Percentiles rank a stretch among this genome's conserved stretches.
Conservation (phyloP, 2,329 filamentous ascomycete species). For the Xylariales sp. region DNA sequence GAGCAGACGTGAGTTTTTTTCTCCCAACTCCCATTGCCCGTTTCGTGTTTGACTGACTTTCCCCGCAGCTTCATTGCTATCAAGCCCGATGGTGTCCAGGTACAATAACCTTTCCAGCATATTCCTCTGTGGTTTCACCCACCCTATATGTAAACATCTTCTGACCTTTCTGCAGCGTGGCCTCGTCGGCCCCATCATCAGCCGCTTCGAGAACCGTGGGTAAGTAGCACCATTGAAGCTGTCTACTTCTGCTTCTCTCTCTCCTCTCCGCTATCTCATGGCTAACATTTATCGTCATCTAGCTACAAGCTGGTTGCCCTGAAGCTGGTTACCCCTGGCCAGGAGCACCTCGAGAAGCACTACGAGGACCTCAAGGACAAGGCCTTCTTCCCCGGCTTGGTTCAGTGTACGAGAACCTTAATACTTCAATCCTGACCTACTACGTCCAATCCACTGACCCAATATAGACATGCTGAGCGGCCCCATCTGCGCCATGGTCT, state of each 20-base stretch:
- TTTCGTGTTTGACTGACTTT: too few species aligned
- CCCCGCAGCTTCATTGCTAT: conserved; percentile 99
- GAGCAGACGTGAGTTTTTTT: conserved; percentile 24
- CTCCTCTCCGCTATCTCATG: background rate
- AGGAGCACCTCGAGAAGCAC: conserved; percentile 98
- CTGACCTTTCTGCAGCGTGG: conserved; percentile 80
- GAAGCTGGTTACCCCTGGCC: conserved; percentile 85
- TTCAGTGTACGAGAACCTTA: conserved; percentile 89
- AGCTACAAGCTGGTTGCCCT: conserved; percentile 98
- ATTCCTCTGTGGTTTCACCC: too few species aligned
- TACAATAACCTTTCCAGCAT: too few species aligned
- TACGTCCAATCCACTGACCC: too few species aligned
- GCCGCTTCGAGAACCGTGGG: conserved; percentile 96
- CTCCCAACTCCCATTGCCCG: background rate
- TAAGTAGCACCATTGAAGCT: conserved; percentile 48
- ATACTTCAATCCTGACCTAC: too few species aligned
- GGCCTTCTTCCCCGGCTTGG: conserved; percentile 94
- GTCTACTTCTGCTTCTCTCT: too few species aligned
- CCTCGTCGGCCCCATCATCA: conserved; percentile 96
- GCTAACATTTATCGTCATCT: background rate
- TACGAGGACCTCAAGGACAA: conserved; percentile 86
- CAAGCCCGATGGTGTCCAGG: conserved; percentile 99
- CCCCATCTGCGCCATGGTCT: conserved; percentile 98
- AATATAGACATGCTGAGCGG: conserved; percentile 89
- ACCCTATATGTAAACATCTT: too few species aligned